Evolutionary conservation across 225 moss, liverwort and hornwort species (phyloP).

Genomic region (Lunularia cruciata): DNA sequence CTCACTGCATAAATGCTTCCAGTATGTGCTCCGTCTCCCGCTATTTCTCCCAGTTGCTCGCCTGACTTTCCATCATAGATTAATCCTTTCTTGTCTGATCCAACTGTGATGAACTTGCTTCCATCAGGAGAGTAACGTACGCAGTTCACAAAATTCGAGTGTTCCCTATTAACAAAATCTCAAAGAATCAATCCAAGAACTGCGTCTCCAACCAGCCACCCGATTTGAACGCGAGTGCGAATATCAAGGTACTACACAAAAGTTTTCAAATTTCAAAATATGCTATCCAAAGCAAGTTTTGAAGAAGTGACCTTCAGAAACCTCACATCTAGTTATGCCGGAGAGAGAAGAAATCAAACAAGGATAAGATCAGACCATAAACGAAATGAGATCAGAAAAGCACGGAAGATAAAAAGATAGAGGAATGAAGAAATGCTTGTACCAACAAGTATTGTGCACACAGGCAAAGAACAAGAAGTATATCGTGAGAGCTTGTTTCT

Average conservation of each 20-base stretch:
- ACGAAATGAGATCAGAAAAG: neutral
- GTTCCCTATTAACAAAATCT: constrained; percentile 60
- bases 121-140: constrained; percentile 94
- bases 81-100: constrained; percentile 89
- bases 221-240: too few species aligned
- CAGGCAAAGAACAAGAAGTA: neutral
- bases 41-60: constrained; percentile 75
- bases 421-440: too few species aligned
- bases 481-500: neutral
- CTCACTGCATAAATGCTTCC: constrained; percentile 94
- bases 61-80: constrained; percentile 74
- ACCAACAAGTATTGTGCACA: neutral
- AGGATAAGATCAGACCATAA: too few species aligned
- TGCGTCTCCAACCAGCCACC: too few species aligned
- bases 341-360: too few species aligned
- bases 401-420: too few species aligned
- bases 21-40: constrained; percentile 62
- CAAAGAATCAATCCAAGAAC: too few species aligned
- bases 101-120: constrained; percentile 73
- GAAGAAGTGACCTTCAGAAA: too few species aligned
- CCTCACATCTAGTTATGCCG: too few species aligned
- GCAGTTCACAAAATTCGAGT: constrained; percentile 92
- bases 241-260: too few species aligned
- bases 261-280: too few species aligned
- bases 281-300: too few species aligned